These are phyloP conservation scores for Epichloe scottii DNA, from an alignment of 2,329 filamentous ascomycete genomes.

Conservation along the genomic window DNA sequence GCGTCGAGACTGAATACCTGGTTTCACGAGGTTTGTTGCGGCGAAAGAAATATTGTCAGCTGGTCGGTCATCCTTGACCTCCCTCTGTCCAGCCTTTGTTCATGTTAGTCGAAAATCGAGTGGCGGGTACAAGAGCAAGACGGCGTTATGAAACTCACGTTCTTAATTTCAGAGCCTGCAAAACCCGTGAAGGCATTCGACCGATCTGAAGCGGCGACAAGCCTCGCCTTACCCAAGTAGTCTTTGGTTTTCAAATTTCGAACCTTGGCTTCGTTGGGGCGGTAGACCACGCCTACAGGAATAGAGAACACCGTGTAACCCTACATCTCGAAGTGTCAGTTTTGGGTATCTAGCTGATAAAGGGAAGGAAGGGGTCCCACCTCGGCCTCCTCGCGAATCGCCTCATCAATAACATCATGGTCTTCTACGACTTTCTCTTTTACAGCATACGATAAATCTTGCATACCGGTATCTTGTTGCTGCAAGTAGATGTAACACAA, in stretches of 20 bases:
- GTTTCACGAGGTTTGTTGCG: conserved; percentile 85
- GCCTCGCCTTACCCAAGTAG: conserved; percentile 88
- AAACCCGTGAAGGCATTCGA: conserved; percentile 74
- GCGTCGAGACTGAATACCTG: conserved; percentile 64
- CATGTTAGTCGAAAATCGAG: conserved; percentile 9
- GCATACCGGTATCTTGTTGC: conserved; percentile 79
- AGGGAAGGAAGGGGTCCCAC: conserved; percentile 32
- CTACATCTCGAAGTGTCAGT: conserved; percentile 32
- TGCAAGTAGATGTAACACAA: conserved; percentile 96
- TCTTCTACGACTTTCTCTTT: conserved; percentile 95
- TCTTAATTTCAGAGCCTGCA: conserved; percentile 66
- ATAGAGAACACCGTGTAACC: conserved; percentile 99
- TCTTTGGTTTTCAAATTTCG: conserved; percentile 97
- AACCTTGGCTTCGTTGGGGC: conserved; percentile 94
- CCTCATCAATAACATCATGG: conserved; percentile 96
- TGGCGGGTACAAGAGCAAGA: neutral
- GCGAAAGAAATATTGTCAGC: conserved; percentile 80
- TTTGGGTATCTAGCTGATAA: neutral
- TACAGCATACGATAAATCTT: conserved; percentile 79
- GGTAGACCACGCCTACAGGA: conserved; percentile 86
- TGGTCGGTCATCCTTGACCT: conserved; percentile 66
- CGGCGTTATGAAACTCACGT: conserved; percentile 30
- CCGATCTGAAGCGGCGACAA: conserved; percentile 78
- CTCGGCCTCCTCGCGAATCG: conserved; percentile 85
- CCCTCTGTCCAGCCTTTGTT: conserved; percentile 34